These are phyloP conservation scores for Eustoma russellianum DNA, from an alignment of 257 asterid species.

Conservation along the genomic window DNA sequence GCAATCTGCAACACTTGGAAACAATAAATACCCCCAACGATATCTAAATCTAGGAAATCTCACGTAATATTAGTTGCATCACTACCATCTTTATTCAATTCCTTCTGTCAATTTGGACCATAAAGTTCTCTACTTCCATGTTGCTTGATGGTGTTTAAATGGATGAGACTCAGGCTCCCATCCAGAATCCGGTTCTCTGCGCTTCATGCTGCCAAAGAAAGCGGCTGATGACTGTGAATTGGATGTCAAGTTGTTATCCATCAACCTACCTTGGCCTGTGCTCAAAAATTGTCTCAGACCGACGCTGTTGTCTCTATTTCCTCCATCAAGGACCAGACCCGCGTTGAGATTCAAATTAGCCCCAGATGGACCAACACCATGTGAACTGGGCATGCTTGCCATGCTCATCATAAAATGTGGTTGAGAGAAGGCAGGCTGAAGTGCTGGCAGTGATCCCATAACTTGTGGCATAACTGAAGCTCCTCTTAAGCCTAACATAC, in stretches of 20 bases:
- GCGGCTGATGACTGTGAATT: constrained; percentile 31
- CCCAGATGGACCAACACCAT: constrained; percentile 47
- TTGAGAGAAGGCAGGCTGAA: constrained; percentile 44
- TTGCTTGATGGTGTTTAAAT: constrained; percentile 32
- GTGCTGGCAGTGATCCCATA: constrained; percentile 37
- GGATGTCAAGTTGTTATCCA: constrained; percentile 37
- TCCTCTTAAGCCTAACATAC: constrained; percentile 77
- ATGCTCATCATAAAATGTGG: constrained; percentile 49
- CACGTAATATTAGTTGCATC: too few species aligned
- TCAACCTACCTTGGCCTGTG: constrained; percentile 29
- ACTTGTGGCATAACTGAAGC: constrained; percentile 61
- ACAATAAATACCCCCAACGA: too few species aligned
- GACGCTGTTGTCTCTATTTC: constrained; percentile 31
- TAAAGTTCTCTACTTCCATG: constrained; percentile 36
- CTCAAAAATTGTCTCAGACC: constrained; percentile 40
- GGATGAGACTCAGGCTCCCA: constrained; percentile 52
- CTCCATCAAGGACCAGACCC: constrained; percentile 35
- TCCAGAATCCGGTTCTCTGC: constrained; percentile 69
- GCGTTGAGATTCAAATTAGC: constrained; percentile 53
- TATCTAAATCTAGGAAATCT: too few species aligned
- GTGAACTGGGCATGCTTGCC: constrained; percentile 26
- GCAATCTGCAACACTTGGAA: too few species aligned
- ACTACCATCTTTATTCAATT: too few species aligned
- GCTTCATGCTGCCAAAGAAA: constrained; percentile 40
- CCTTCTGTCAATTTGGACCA: too few species aligned